Conservation (phyloP, 2,329 filamentous ascomycete species). For the Xylariaceae sp. region DNA sequence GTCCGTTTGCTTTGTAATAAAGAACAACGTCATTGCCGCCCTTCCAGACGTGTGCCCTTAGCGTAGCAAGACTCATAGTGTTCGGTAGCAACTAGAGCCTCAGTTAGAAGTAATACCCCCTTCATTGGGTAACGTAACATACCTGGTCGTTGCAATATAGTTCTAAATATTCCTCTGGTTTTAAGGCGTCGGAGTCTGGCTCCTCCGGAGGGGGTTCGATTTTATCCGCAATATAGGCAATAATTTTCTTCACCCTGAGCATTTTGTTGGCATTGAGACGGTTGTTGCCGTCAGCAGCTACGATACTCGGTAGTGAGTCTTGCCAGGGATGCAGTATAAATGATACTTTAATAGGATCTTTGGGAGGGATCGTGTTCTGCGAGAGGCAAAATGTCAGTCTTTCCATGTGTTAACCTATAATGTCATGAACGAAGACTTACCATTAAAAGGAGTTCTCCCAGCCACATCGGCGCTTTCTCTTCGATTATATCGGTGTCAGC, state of each 20-base stretch:
- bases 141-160: conserved; percentile 92
- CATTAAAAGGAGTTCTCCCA: conserved; percentile 77
- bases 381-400: conserved; percentile 10
- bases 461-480: conserved; percentile 82
- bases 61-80: conserved; percentile 88
- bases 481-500: conserved; percentile 79
- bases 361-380: conserved; percentile 72
- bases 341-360: conserved; percentile 95
- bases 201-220: conserved; percentile 69
- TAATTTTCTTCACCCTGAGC: conserved; percentile 90
- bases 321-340: conserved; percentile 84
- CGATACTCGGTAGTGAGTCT: conserved; percentile 68
- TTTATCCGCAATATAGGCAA: conserved; percentile 86
- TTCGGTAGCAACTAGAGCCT: conserved; percentile 59
- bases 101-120: conserved; percentile 19
- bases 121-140: conserved; percentile 33
- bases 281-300: conserved; percentile 74
- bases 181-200: conserved; percentile 56
- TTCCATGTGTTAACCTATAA: background rate
- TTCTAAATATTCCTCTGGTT: conserved; percentile 89
- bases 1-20: conserved; percentile 89
- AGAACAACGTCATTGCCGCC: conserved; percentile 89
- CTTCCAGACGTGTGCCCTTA: conserved; percentile 90
- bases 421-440: conserved; percentile 38
- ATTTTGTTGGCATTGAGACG: conserved; percentile 95